A percentile compares a stretch with the other conserved stretches of the same genome.
Conservation (phyloP, 345 rosid genomes). For the Rubroshorea leprosula region DNA sequence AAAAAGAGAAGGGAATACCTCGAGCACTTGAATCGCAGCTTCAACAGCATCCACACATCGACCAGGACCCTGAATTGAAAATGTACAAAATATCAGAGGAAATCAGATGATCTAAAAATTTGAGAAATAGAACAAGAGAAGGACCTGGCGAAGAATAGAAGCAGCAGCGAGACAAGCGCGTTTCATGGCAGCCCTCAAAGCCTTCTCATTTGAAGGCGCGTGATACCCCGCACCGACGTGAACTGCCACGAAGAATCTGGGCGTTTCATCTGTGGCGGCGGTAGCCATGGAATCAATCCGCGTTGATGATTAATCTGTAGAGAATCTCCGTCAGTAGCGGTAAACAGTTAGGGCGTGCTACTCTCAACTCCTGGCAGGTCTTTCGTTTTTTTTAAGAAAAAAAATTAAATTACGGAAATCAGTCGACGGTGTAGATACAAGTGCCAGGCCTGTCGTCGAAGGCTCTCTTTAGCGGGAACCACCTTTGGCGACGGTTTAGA, state of each 20-base stretch:
- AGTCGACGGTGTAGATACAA: too few relatives aligned
- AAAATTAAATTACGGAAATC: neutral
- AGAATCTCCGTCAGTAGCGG: too few relatives aligned
- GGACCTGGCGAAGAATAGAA: constrained; percentile 69
- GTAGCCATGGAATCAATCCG: constrained; percentile 24
- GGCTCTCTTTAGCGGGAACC: too few relatives aligned
- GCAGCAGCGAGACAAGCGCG: constrained; percentile 91
- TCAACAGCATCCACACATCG: constrained; percentile 71
- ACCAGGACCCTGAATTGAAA: constrained; percentile 49
- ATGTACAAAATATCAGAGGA: neutral
- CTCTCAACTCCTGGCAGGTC: too few relatives aligned
- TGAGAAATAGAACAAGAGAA: neutral
- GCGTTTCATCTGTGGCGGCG: constrained; percentile 32
- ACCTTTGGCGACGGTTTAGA: too few relatives aligned
- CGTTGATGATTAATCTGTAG: too few relatives aligned
- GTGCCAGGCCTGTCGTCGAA: too few relatives aligned
- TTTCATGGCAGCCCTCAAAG: constrained; percentile 75
- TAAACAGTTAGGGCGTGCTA: too few relatives aligned
- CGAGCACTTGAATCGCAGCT: constrained; percentile 86
- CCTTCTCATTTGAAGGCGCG: constrained; percentile 62
- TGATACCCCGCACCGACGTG: constrained; percentile 97
- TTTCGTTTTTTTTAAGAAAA: too few relatives aligned
- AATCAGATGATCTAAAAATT: neutral
- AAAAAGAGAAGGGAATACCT: constrained; percentile 38
- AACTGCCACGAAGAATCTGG: constrained; percentile 83